Conservation (phyloP, 31 red algal genomes). For the Odonthalia washingtoniensis region DNA sequence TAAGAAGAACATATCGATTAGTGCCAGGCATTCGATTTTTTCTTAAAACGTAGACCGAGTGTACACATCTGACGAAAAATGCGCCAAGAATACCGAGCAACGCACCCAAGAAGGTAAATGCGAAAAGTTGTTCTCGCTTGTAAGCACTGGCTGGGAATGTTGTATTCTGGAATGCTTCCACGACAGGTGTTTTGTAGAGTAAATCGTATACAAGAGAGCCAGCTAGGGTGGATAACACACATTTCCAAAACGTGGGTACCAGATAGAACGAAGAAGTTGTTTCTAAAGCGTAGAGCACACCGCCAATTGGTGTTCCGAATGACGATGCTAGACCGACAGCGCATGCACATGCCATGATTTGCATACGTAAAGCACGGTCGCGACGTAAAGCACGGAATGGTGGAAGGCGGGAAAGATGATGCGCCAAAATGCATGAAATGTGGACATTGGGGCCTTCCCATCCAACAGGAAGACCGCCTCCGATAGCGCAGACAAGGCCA, state of each 20-base stretch:
- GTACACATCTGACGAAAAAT: slow-evolving; percentile 93
- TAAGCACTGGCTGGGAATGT: slow-evolving; percentile 77
- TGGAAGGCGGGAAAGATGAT: slow-evolving; percentile 95
- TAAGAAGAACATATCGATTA: slow-evolving; percentile 92
- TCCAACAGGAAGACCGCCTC: slow-evolving; percentile 96
- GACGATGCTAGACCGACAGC: slow-evolving; percentile 95
- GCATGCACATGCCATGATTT: slow-evolving; percentile 96
- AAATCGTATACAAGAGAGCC: slow-evolving; percentile 94
- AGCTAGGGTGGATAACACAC: slow-evolving; percentile 80
- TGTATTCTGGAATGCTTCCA: slow-evolving; percentile 96
- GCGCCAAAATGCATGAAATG: slow-evolving; percentile 97
- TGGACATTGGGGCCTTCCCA: slow-evolving; percentile 99
- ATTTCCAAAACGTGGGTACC: slow-evolving; percentile 99
- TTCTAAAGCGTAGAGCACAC: slow-evolving; percentile 96
- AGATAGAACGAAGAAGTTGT: slow-evolving; percentile 98
- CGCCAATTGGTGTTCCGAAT: slow-evolving; percentile 97
- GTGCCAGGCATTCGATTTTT: slow-evolving; percentile 71
- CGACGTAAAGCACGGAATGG: slow-evolving; percentile 83
- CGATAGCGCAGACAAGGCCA: slow-evolving; percentile 95
- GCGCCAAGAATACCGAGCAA: slow-evolving; percentile 89
- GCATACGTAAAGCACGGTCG: slow-evolving; percentile 92
- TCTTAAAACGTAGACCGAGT: slow-evolving; percentile 85
- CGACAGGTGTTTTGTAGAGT: slow-evolving; percentile 98
- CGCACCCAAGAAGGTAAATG: slow-evolving; percentile 88
- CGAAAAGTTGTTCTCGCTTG: slow-evolving; percentile 69